Base-by-base conservation (phyloP, 371 early-diverging fungal genomes). In the Choanephora cucurbitarum region DNA sequence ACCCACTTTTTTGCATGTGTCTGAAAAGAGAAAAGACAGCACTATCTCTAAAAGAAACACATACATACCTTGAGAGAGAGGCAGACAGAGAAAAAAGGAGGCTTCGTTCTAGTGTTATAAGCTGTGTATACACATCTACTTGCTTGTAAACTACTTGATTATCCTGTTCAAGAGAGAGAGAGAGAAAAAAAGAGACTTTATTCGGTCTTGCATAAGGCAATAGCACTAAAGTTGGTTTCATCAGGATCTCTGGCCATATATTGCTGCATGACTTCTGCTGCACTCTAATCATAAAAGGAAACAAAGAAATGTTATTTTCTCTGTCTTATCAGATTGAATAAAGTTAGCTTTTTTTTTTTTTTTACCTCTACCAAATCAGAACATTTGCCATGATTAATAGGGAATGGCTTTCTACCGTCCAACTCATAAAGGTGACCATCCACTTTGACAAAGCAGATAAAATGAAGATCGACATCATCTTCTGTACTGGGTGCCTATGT, bases 351-450 rank as follows among this genome's bases (percentile, higher is more conserved):
- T 39, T 40, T 17, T 15, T 46, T 5, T 1, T 9, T 44, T 43
- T 58, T 56, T 71, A 84, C 90, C 67, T 66, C 55, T 5, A 93
- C 70, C 31, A 91, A 65, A 44, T 88, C 77, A 3, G 68, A 62
- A 22, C 78, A 76, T 32, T 79, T 67, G 6, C 95, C 96, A 63
- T 93, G 94, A 66, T 91, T 85, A 55, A 96, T 87, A 11, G 97
- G 97, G 19, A 80, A 84, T 4, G 78, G 72, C 45, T 88, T 89
- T 39, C 86, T 75, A 44, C 96, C 95, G 67, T 97, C 96, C 55
- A 96, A 65, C 65, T 97, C 96, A 58, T 89, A 94, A 14, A 97
- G 34, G 17, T 82, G 73, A 21, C 91, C 86, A 43, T 89, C 90
- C 9, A 80, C 75, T 28, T 82, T 68, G 15, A 93, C 81, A 77